Evolutionary conservation across 2,329 filamentous ascomycete genomes (phyloP).

Genomic region (Epichloe elymi): DNA sequence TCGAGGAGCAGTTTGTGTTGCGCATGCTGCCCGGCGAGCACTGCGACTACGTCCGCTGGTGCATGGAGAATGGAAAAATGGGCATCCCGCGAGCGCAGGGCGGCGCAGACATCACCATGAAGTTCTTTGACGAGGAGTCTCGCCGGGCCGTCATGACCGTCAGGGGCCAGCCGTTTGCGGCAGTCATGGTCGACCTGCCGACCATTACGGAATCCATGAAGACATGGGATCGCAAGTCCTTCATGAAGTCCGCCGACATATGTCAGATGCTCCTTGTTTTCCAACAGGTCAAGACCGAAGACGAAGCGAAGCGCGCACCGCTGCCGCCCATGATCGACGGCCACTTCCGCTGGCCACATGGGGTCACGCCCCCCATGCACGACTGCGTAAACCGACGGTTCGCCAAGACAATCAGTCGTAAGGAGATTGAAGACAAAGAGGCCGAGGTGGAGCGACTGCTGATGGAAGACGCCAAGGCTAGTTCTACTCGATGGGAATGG

Average conservation of each 20-base stretch:
- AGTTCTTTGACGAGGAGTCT: constrained; percentile 63
- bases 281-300: constrained; percentile 50
- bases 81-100: constrained; percentile 50
- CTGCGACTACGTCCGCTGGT: constrained; percentile 66
- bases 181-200: constrained; percentile 68
- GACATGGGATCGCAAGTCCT: constrained; percentile 77
- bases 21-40: constrained; percentile 80
- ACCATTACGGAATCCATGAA: constrained; percentile 87
- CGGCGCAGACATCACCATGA: constrained; percentile 66
- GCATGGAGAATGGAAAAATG: constrained; percentile 65
- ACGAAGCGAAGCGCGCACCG: constrained; percentile 52
- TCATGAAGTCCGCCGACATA: constrained; percentile 81
- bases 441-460: constrained; percentile 64
- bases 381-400: constrained; percentile 74
- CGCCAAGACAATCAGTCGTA: constrained; percentile 67
- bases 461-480: constrained; percentile 50
- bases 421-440: constrained; percentile 77
- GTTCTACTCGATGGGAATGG: constrained; percentile 50
- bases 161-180: constrained; percentile 59
- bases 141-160: constrained; percentile 62
- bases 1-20: constrained; percentile 81
- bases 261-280: constrained; percentile 81
- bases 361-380: constrained; percentile 77
- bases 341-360: constrained; percentile 67
- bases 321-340: constrained; percentile 59